Conservation (phyloP, 2,329 filamentous ascomycete species). For the Fusarium decemcellulare region DNA sequence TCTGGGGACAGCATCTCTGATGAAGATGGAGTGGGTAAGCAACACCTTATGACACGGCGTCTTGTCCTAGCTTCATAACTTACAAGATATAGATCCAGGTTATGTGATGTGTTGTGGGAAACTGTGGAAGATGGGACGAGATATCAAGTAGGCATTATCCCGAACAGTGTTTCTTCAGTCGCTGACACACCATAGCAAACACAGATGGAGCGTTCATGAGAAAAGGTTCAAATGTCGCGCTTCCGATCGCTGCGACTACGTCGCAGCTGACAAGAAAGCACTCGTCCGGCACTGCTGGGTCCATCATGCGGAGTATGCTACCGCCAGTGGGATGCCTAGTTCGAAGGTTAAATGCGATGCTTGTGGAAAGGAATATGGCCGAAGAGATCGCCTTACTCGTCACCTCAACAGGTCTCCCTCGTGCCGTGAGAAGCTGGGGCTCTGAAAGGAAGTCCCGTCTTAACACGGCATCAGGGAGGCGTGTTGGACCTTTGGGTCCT, state of each 20-base stretch:
- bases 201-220: constrained; percentile 8
- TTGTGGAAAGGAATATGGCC: constrained; percentile 1
- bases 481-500: not conserved
- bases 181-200: constrained; percentile 9
- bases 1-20: not conserved
- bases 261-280: not conserved
- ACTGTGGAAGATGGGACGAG: not conserved
- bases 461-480: not conserved
- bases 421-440: constrained; percentile 30
- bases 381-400: constrained; percentile 22
- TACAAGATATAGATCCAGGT: not conserved
- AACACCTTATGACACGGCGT: accelerated
- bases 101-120: constrained; percentile 5
- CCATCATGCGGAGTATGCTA: constrained; percentile 18
- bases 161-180: not conserved
- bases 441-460: constrained; percentile 5
- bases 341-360: constrained; percentile 3
- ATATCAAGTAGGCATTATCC: constrained; percentile 15
- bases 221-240: constrained; percentile 17
- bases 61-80: not conserved
- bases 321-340: not conserved
- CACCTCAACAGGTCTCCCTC: constrained; percentile 21
- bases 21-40: not conserved
- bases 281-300: constrained; percentile 32
- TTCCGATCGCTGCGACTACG: not conserved